A percentile compares a stretch with the other conserved stretches of the same genome.
Evolutionary conservation across 805 yeast species (phyloP).

Genomic region (Candida wancherniae): DNA sequence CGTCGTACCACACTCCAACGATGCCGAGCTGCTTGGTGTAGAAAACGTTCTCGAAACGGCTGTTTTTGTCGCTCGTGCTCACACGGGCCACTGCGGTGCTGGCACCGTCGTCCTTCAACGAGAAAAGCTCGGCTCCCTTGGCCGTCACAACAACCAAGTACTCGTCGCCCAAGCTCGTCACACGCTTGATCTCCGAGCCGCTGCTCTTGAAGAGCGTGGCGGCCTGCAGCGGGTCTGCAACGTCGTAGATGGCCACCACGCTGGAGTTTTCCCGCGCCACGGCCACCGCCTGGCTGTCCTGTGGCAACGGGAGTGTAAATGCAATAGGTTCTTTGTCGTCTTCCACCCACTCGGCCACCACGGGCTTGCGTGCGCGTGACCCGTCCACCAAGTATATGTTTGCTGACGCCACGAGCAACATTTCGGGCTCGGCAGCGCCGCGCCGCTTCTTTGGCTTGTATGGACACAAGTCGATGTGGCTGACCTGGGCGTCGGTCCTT

Average conservation of each 20-base stretch:
- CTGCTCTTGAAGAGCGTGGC: slow-evolving; percentile 4
- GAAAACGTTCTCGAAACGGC: slow-evolving; percentile 24
- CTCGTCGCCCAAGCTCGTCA: slow-evolving; percentile 5
- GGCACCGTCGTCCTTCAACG: slow-evolving; percentile 9
- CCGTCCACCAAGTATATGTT: slow-evolving; percentile 26
- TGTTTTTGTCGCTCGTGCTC: slow-evolving; percentile 13
- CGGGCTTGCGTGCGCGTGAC: slow-evolving; percentile 18
- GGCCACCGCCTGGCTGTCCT: slow-evolving; percentile 6
- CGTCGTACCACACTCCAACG: slow-evolving; percentile 38
- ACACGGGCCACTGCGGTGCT: slow-evolving; percentile 12
- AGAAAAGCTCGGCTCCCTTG: slow-evolving; percentile 30
- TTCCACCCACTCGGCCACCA: slow-evolving; percentile 16
- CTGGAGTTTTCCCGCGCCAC: slow-evolving; percentile 5
- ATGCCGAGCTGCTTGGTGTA: slow-evolving; percentile 26
- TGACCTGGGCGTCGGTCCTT: slow-evolving; percentile 18
- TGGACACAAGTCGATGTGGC: slow-evolving; percentile 17
- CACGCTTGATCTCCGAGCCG: slow-evolving; percentile 5
- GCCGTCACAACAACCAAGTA: slow-evolving; percentile 23
- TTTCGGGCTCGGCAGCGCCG: slow-evolving; percentile 9
- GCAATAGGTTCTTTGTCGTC: neutral
- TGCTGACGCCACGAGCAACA: slow-evolving; percentile 23
- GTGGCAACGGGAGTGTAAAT: slow-evolving; percentile 1
- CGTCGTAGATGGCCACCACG: slow-evolving; percentile 6
- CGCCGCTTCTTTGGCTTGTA: slow-evolving; percentile 6
- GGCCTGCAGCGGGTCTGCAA: slow-evolving; percentile 4